Conservation (phyloP, 2,329 filamentous ascomycete species). For the Ceratocystis diversiconidia region DNA sequence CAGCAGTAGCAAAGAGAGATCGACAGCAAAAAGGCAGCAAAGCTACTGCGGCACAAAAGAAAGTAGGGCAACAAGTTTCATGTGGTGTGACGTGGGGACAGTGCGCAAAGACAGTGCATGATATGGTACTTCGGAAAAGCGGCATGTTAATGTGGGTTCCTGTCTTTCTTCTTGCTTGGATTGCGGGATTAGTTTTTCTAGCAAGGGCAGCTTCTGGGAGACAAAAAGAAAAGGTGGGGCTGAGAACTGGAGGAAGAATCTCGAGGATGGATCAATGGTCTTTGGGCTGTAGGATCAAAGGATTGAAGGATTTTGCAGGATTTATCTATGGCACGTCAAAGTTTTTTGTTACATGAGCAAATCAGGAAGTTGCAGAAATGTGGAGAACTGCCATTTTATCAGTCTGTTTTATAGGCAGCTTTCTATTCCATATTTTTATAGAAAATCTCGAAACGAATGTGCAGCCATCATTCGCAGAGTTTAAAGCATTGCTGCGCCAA, state of each 20-base stretch:
- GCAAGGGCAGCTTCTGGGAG: not conserved
- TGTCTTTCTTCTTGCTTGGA: not conserved
- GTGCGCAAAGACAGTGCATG: not conserved
- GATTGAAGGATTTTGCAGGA: not conserved
- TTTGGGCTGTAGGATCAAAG: not conserved
- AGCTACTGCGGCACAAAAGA: too few relatives aligned
- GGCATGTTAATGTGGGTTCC: not conserved
- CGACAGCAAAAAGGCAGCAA: not conserved
- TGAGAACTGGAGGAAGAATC: not conserved
- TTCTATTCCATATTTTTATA: not conserved
- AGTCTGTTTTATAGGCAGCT: not conserved
- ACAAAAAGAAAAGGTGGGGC: not conserved
- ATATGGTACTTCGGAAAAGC: not conserved
- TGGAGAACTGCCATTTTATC: not conserved
- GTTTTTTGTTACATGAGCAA: not conserved
- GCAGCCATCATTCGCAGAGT: too few relatives aligned
- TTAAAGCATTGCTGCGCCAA: not conserved
- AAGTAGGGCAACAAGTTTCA: not conserved
- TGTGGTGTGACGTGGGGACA: constrained; percentile 1
- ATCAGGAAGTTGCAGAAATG: not conserved
- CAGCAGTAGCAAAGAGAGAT: not conserved
- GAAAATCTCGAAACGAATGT: too few relatives aligned
- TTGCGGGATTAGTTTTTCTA: not conserved
- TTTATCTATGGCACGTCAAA: not conserved
- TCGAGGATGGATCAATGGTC: too few relatives aligned